phyloP scores from a whole-genome alignment of 176 grass and related monocot genomes.

The Musa schizocarpa region DNA sequence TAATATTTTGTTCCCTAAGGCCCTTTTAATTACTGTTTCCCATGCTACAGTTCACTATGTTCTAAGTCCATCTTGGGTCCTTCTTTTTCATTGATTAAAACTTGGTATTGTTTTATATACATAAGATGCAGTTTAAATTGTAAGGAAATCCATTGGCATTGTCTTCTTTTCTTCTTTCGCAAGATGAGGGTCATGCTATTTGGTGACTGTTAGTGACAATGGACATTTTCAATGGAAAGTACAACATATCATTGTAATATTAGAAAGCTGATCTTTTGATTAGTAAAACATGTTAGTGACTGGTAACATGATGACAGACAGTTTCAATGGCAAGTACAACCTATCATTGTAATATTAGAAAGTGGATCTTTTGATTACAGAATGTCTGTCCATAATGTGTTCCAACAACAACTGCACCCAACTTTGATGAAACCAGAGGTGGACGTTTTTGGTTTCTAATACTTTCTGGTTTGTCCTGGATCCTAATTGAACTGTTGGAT shows the following conservation, averaged over 20 bases:
- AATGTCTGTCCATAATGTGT: too few relatives aligned
- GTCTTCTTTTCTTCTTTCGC: not conserved
- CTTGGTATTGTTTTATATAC: not conserved
- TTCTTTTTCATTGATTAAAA: not conserved
- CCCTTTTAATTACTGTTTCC: too few relatives aligned
- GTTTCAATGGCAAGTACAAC: not conserved
- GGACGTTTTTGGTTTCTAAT: not conserved
- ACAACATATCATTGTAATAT: not conserved
- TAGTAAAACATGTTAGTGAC: not conserved
- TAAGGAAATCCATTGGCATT: not conserved
- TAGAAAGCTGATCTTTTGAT: not conserved
- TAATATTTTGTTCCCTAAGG: too few relatives aligned
- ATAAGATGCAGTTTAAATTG: not conserved
- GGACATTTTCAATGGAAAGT: not conserved
- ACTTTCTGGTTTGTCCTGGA: not conserved
- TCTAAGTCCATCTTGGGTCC: too few relatives aligned
- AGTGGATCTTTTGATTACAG: not conserved
- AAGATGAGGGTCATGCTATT: not conserved
- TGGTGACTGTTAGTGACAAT: not conserved
- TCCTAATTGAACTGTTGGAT: not conserved
- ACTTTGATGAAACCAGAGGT: not conserved
- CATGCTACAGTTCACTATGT: too few relatives aligned
- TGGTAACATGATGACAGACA: not conserved
- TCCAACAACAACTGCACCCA: not conserved
- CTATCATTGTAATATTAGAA: not conserved